phyloP scores from a whole-genome alignment of 2,329 filamentous ascomycete species.

The Epichloe scottii region DNA sequence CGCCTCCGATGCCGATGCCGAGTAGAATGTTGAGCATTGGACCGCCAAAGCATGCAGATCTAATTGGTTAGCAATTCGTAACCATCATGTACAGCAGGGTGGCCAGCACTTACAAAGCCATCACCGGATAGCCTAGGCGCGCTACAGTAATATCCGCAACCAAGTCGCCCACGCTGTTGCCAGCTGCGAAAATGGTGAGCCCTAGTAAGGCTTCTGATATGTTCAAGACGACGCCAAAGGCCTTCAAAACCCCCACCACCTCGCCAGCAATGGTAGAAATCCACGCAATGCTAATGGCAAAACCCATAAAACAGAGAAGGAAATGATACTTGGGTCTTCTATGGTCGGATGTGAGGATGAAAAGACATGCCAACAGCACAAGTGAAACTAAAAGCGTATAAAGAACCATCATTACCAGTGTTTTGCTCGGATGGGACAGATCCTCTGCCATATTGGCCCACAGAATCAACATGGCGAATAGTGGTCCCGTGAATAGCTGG shows the following conservation, averaged over 20 bases:
- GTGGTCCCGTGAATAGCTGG: constrained; percentile 76
- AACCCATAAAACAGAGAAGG: constrained; percentile 76
- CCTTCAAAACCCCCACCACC: constrained; percentile 89
- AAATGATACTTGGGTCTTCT: constrained; percentile 62
- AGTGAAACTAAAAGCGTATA: constrained; percentile 58
- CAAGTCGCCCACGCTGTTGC: constrained; percentile 87
- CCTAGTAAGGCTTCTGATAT: constrained; percentile 94
- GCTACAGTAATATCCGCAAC: constrained; percentile 93
- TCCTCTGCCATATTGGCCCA: constrained; percentile 58
- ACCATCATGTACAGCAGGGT: not conserved
- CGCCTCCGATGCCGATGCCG: constrained; percentile 81
- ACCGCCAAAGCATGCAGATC: constrained; percentile 90
- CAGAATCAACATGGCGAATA: constrained; percentile 67
- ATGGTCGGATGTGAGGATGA: constrained; percentile 55
- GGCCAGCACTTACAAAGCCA: constrained; percentile 54
- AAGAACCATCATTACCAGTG: constrained; percentile 44
- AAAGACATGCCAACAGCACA: constrained; percentile 50
- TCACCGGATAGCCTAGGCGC: constrained; percentile 85
- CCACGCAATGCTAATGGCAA: constrained; percentile 86
- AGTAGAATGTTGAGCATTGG: constrained; percentile 96
- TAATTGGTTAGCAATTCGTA: constrained; percentile 13
- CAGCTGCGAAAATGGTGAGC: constrained; percentile 89
- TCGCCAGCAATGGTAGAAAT: constrained; percentile 92
- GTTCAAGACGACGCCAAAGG: constrained; percentile 77
- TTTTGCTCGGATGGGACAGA: constrained; percentile 34